A percentile compares a stretch with the other conserved stretches of the same genome.
These are phyloP conservation scores for Penicillium cataractarum DNA, from an alignment of 495 filamentous ascomycete genomes.

Conservation along the genomic window DNA sequence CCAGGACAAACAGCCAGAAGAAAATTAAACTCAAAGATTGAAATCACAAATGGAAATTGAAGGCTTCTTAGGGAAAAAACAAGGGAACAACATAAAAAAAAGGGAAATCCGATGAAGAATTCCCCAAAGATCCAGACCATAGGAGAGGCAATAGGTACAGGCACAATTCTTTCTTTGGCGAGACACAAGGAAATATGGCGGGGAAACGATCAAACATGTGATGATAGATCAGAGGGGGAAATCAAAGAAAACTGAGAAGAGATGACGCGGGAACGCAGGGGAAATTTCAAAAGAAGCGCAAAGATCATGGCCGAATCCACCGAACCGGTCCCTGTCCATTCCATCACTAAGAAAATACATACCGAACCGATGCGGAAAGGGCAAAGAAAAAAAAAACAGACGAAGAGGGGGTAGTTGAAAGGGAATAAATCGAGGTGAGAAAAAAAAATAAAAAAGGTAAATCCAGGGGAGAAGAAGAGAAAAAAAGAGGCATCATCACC, in stretches of 20 bases:
- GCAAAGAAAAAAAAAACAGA: slow-evolving; percentile 26
- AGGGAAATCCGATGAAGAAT: slow-evolving; percentile 27
- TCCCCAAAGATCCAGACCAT: slow-evolving; percentile 18
- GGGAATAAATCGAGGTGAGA: slow-evolving; percentile 22
- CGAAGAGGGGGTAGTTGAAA: slow-evolving; percentile 24
- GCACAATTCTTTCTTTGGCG: slow-evolving; percentile 28
- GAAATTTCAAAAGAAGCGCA: slow-evolving; percentile 23
- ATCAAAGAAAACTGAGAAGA: slow-evolving; percentile 26
- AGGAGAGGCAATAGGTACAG: slow-evolving; percentile 39
- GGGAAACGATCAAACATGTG: slow-evolving; percentile 25
- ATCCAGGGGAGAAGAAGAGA: slow-evolving; percentile 14
- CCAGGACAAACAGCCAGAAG: neutral
- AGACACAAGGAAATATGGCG: slow-evolving; percentile 29
- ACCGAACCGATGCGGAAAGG: slow-evolving; percentile 39
- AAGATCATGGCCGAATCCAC: slow-evolving; percentile 43
- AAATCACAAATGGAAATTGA: slow-evolving; percentile 34
- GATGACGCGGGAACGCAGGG: slow-evolving; percentile 28
- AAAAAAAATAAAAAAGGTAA: slow-evolving; percentile 22
- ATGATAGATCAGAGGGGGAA: slow-evolving; percentile 32
- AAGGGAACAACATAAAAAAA: slow-evolving; percentile 22
- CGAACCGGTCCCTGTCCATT: slow-evolving; percentile 37
- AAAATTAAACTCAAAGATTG: slow-evolving; percentile 12
- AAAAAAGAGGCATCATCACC: slow-evolving; percentile 29
- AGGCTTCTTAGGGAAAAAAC: slow-evolving; percentile 18
- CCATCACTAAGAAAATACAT: slow-evolving; percentile 44